These are phyloP conservation scores for Gentiana straminea DNA, from an alignment of 257 asterid species.

Conservation along the genomic window DNA sequence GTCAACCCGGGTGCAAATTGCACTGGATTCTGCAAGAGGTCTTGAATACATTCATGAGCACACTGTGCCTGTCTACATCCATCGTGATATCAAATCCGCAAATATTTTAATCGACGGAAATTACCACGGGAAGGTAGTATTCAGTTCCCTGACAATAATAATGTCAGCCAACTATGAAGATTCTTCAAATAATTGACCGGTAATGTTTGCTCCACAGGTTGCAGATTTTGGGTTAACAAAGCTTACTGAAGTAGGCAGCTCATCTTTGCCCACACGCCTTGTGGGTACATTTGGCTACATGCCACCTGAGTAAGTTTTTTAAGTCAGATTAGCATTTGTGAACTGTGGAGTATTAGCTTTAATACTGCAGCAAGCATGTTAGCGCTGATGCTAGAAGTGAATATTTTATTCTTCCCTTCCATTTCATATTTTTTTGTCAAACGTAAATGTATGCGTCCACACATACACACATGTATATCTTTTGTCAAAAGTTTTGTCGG, in stretches of 20 bases:
- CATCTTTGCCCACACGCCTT: slow-evolving; percentile 75
- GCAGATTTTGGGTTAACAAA: slow-evolving; percentile 95
- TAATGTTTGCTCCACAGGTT: slow-evolving; percentile 40
- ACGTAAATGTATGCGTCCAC: not conserved
- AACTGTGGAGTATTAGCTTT: not conserved
- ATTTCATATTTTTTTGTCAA: not conserved
- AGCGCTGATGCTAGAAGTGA: not conserved
- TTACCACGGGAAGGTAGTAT: slow-evolving; percentile 73
- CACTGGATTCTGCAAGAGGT: slow-evolving; percentile 96
- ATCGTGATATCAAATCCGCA: slow-evolving; percentile 94
- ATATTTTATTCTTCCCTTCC: not conserved
- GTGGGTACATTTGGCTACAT: slow-evolving; percentile 98
- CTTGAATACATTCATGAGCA: slow-evolving; percentile 98
- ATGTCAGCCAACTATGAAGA: slow-evolving; percentile 5
- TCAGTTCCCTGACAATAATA: slow-evolving; percentile 10
- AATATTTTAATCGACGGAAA: slow-evolving; percentile 85
- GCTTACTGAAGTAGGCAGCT: slow-evolving; percentile 83
- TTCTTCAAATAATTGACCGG: slow-evolving; percentile 9
- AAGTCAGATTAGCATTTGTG: too few species aligned
- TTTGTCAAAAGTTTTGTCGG: not conserved
- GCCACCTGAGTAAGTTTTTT: slow-evolving; percentile 86
- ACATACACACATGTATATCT: not conserved
- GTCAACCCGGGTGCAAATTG: slow-evolving; percentile 86
- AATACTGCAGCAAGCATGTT: not conserved
- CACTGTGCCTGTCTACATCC: slow-evolving; percentile 90